A percentile compares a stretch with the other conserved stretches of the same genome.
Conservation (phyloP, 2,329 filamentous ascomycete species). For the Coniochaeta ligniaria region DNA sequence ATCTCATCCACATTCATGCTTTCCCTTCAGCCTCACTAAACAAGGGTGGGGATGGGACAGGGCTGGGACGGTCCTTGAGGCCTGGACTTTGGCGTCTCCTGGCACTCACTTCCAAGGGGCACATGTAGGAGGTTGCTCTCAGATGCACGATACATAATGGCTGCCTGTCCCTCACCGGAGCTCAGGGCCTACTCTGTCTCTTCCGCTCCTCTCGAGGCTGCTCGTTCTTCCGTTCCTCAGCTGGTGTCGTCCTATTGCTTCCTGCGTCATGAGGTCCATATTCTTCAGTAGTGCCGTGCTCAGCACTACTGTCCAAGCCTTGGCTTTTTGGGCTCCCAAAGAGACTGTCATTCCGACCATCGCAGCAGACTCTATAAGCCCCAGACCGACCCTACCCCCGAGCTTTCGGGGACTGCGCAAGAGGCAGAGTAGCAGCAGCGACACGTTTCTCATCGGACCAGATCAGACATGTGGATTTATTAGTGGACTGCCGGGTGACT, state of each 20-base stretch:
- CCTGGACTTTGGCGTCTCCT: not conserved
- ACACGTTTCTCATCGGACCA: conserved; percentile 34
- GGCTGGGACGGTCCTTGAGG: not conserved
- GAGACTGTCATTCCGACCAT: conserved; percentile 26
- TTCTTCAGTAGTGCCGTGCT: conserved; percentile 21
- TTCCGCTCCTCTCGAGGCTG: not conserved
- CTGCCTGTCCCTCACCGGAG: not conserved
- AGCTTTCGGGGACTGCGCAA: conserved; percentile 23
- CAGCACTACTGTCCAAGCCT: conserved; percentile 24
- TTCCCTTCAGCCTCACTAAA: not conserved
- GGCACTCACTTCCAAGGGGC: not conserved
- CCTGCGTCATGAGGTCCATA: conserved; percentile 9
- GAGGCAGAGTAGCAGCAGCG: conserved; percentile 15
- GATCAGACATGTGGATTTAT: conserved; percentile 46
- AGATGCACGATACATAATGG: not conserved
- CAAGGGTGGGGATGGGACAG: not conserved
- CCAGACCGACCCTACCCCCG: conserved; percentile 34
- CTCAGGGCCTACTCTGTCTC: not conserved
- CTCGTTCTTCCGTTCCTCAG: not conserved
- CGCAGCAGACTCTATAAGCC: conserved; percentile 25
- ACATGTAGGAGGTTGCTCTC: not conserved
- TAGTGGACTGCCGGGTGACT: conserved; percentile 28
- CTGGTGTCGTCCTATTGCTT: not conserved
- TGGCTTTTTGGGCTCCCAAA: conserved; percentile 24
- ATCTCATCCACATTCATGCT: not conserved